Evolutionary conservation across 2,329 filamentous ascomycete genomes (phyloP).

Genomic region (Lachnellula suecica): DNA sequence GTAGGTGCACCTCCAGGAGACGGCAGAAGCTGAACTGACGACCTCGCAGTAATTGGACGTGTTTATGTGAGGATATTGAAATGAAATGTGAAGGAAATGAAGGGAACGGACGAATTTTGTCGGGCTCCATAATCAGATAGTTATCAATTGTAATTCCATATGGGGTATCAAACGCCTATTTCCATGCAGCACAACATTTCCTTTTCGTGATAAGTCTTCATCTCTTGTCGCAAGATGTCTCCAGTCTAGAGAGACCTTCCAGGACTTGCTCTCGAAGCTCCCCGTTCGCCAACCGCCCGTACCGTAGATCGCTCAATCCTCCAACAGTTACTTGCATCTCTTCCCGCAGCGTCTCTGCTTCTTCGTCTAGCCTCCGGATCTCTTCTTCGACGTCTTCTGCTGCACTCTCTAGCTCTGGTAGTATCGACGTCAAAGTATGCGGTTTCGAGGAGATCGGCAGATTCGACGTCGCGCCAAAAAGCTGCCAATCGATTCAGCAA

Average conservation of each 20-base stretch:
- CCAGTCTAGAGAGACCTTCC: slow-evolving; percentile 62
- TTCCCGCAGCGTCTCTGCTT: slow-evolving; percentile 59
- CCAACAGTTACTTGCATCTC: slow-evolving; percentile 67
- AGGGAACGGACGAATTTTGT: slow-evolving; percentile 8
- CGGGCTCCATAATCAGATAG: slow-evolving; percentile 19
- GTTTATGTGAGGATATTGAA: slow-evolving; percentile 2
- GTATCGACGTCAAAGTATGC: slow-evolving; percentile 64
- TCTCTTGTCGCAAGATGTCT: slow-evolving; percentile 35
- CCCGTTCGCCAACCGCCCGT: slow-evolving; percentile 69
- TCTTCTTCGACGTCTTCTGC: slow-evolving; percentile 65
- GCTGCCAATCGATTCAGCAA: slow-evolving; percentile 38
- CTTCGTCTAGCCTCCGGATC: slow-evolving; percentile 62
- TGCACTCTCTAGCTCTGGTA: slow-evolving; percentile 69
- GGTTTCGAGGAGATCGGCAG: slow-evolving; percentile 45
- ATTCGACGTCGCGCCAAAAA: slow-evolving; percentile 54
- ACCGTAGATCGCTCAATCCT: slow-evolving; percentile 77
- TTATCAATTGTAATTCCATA: slow-evolving; percentile 28
- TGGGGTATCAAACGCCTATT: slow-evolving; percentile 26
- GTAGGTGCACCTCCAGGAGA: slow-evolving; percentile 27
- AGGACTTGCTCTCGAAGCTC: slow-evolving; percentile 66
- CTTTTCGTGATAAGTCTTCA: slow-evolving; percentile 3
- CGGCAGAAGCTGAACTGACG: slow-evolving; percentile 18
- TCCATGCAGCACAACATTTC: background rate
- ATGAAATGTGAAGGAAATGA: slow-evolving; percentile 1
- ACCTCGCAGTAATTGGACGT: slow-evolving; percentile 13